These are phyloP conservation scores for Fusarium gaditjirri DNA, from an alignment of 2,329 filamentous ascomycete genomes.

Conservation along the genomic window DNA sequence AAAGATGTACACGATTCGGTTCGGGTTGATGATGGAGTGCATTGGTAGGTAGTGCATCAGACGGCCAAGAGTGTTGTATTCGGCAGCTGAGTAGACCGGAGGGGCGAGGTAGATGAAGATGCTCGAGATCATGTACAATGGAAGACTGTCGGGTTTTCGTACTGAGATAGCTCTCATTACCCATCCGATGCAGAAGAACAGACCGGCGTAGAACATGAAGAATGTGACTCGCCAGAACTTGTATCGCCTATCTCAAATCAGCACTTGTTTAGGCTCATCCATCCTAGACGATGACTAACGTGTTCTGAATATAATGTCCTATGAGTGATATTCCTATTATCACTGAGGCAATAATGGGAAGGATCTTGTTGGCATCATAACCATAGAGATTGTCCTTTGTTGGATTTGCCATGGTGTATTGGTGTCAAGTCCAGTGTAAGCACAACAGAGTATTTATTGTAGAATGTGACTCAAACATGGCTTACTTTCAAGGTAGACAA, in stretches of 20 bases:
- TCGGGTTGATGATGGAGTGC: slow-evolving; percentile 42
- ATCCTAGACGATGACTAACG: neutral
- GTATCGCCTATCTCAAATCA: slow-evolving; percentile 26
- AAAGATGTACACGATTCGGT: slow-evolving; percentile 44
- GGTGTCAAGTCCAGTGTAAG: neutral
- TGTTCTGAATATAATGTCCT: slow-evolving; percentile 35
- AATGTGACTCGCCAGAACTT: slow-evolving; percentile 43
- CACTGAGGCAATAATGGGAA: slow-evolving; percentile 35
- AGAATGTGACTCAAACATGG: neutral
- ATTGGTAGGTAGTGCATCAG: slow-evolving; percentile 44
- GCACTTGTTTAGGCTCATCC: accelerated
- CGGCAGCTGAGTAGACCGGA: slow-evolving; percentile 41
- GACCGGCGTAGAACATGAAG: slow-evolving; percentile 43
- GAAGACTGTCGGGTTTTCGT: slow-evolving; percentile 33
- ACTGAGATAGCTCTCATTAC: slow-evolving; percentile 34
- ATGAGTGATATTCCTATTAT: slow-evolving; percentile 30
- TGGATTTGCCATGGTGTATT: slow-evolving; percentile 19
- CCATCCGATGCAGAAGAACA: slow-evolving; percentile 41
- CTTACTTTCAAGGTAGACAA: neutral
- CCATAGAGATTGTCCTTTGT: slow-evolving; percentile 40
- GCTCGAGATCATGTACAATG: slow-evolving; percentile 40
- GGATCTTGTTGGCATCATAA: slow-evolving; percentile 41
- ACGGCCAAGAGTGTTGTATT: slow-evolving; percentile 43
- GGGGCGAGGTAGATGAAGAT: slow-evolving; percentile 42
- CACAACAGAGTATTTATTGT: neutral